Percentiles rank a stretch among this genome's conserved stretches.
Conservation (phyloP, 2,329 filamentous ascomycete species). For the Lecanicillium sp. region DNA sequence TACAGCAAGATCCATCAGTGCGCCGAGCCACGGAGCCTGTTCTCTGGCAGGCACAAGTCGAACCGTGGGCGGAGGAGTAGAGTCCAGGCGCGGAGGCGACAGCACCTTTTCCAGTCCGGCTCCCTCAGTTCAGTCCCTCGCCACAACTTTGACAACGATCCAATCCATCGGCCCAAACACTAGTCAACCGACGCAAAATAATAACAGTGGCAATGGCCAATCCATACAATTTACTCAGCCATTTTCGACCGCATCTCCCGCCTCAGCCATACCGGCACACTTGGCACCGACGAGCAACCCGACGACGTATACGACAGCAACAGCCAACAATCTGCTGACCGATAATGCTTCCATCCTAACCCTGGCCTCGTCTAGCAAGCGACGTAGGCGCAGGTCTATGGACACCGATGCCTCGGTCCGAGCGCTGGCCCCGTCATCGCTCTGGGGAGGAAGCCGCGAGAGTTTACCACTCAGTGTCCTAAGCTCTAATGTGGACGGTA, state of each 20-base stretch:
- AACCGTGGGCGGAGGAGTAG: slow-evolving; percentile 60
- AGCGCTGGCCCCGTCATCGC: slow-evolving; percentile 73
- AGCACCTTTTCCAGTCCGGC: slow-evolving; percentile 79
- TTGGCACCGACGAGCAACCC: slow-evolving; percentile 54
- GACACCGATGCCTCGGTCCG: slow-evolving; percentile 83
- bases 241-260: slow-evolving; percentile 57
- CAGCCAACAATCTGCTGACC: slow-evolving; percentile 73
- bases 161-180: slow-evolving; percentile 64
- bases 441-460: slow-evolving; percentile 77
- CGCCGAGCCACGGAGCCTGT: slow-evolving; percentile 65
- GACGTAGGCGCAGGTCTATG: slow-evolving; percentile 68
- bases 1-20: slow-evolving; percentile 65
- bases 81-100: slow-evolving; percentile 63
- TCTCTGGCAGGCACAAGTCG: slow-evolving; percentile 67
- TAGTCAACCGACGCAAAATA: slow-evolving; percentile 35
- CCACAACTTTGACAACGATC: slow-evolving; percentile 80
- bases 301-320: slow-evolving; percentile 69
- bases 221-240: slow-evolving; percentile 60
- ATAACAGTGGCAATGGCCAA: slow-evolving; percentile 30
- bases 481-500: slow-evolving; percentile 60
- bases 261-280: slow-evolving; percentile 68
- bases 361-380: slow-evolving; percentile 75
- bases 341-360: slow-evolving; percentile 85
- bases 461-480: slow-evolving; percentile 73
- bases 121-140: slow-evolving; percentile 72